phyloP scores from a whole-genome alignment of 805 yeast genomes.

The Ogataea naganishii region DNA sequence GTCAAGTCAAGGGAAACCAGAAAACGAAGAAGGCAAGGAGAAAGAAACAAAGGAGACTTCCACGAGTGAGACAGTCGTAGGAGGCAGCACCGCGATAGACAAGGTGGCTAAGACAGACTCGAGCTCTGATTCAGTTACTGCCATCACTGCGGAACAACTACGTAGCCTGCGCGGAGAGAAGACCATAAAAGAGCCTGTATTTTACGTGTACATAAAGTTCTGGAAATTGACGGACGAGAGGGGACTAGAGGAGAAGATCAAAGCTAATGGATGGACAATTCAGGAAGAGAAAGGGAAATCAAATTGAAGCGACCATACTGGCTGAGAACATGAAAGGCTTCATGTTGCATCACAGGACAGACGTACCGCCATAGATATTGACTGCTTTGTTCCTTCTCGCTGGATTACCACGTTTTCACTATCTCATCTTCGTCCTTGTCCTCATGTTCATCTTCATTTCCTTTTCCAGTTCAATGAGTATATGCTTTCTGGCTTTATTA shows the following conservation, averaged over 20 bases:
- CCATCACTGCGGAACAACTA: conserved; percentile 5
- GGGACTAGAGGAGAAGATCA: conserved; percentile 5
- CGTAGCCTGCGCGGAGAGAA: conserved; percentile 8
- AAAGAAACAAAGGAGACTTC: background rate
- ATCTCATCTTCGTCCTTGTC: too few relatives aligned
- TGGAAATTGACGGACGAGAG: conserved; percentile 4
- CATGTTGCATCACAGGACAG: too few relatives aligned
- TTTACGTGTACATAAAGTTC: conserved; percentile 16
- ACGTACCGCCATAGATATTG: too few relatives aligned
- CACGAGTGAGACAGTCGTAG: conserved; percentile 1
- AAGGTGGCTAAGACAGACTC: conserved; percentile 1
- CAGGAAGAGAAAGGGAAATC: conserved; percentile 5
- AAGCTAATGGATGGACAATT: conserved; percentile 11
- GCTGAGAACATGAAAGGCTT: too few relatives aligned
- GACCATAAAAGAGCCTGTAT: conserved; percentile 12
- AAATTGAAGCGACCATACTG: background rate
- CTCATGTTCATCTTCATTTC: too few relatives aligned
- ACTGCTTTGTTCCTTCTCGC: too few relatives aligned
- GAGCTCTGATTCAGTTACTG: conserved; percentile 1
- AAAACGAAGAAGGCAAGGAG: background rate
- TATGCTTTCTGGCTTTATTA: too few relatives aligned
- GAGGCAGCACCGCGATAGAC: background rate
- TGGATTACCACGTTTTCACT: too few relatives aligned
- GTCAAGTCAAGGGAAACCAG: conserved; percentile 1
- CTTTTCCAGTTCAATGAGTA: too few relatives aligned